Evolutionary conservation across 2,329 filamentous ascomycete genomes (phyloP).

Genomic region (Verruconis gallopava): DNA sequence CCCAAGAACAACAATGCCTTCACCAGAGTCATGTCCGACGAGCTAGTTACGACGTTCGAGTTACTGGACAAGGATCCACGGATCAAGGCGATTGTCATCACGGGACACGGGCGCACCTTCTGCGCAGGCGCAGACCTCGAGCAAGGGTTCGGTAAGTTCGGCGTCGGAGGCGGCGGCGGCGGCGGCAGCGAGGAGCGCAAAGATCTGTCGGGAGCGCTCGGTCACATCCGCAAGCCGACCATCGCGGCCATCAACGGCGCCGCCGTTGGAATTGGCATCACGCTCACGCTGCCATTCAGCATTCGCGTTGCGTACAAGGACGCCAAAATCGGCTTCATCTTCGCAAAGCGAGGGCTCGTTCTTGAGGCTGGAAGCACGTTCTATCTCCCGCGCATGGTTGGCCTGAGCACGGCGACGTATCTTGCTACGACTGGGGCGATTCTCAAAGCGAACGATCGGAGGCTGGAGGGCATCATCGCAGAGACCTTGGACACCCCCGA

Average conservation of each 20-base stretch:
- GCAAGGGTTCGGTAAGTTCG: slow-evolving; percentile 11
- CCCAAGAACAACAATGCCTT: slow-evolving; percentile 57
- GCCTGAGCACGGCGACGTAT: slow-evolving; percentile 48
- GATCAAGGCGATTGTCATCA: slow-evolving; percentile 42
- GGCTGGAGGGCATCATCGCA: slow-evolving; percentile 51
- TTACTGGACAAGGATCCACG: slow-evolving; percentile 42
- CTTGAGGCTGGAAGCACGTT: slow-evolving; percentile 61
- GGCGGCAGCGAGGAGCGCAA: slow-evolving; percentile 8
- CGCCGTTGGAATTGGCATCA: slow-evolving; percentile 47
- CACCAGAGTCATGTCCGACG: slow-evolving; percentile 48
- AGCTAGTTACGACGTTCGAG: slow-evolving; percentile 32
- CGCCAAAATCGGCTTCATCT: slow-evolving; percentile 63
- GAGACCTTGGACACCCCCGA: slow-evolving; percentile 47
- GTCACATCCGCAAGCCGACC: slow-evolving; percentile 42
- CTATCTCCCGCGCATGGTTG: slow-evolving; percentile 59
- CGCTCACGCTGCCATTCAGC: slow-evolving; percentile 45
- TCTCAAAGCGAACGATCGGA: slow-evolving; percentile 36
- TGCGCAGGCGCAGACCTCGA: slow-evolving; percentile 43
- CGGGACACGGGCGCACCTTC: slow-evolving; percentile 34
- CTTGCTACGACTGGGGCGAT: slow-evolving; percentile 54
- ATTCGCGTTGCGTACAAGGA: slow-evolving; percentile 40
- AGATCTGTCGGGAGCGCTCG: slow-evolving; percentile 27
- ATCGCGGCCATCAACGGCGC: slow-evolving; percentile 43
- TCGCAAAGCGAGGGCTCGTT: slow-evolving; percentile 53
- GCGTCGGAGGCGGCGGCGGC: slow-evolving; percentile 11